A percentile compares a stretch with the other conserved stretches of the same genome.
These are phyloP conservation scores for Periglandula ipomoeae DNA, from an alignment of 2,329 filamentous ascomycete genomes.

Conservation along the genomic window DNA sequence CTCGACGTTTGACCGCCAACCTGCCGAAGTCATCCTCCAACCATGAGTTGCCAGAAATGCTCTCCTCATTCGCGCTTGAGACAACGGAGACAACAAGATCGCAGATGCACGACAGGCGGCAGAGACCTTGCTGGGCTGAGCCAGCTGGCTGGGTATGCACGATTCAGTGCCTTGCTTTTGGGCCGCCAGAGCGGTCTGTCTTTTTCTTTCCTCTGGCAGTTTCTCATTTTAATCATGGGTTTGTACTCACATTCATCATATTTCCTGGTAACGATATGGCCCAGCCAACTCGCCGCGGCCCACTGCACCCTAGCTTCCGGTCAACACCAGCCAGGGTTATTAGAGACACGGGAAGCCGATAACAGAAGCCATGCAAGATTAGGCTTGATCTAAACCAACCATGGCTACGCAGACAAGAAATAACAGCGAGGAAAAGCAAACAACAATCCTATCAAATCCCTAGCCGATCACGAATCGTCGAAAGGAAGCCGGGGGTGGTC, in stretches of 20 bases:
- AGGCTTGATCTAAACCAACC: neutral
- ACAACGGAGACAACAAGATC: neutral
- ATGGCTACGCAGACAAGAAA: neutral
- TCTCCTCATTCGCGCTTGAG: neutral
- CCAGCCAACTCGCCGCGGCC: neutral
- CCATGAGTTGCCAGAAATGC: no score
- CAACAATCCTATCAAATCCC: neutral
- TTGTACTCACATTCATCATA: neutral
- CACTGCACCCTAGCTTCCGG: neutral
- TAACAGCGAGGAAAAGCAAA: neutral
- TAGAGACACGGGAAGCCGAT: constrained; percentile 2
- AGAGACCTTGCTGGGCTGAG: neutral
- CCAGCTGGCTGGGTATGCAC: constrained; percentile 2
- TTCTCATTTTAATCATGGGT: neutral
- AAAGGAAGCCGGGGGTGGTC: no score
- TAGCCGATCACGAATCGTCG: neutral
- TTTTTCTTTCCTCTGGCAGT: neutral
- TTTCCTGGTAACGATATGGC: neutral
- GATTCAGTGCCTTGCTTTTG: neutral
- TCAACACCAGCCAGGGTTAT: constrained; percentile 1
- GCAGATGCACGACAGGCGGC: constrained; percentile 1
- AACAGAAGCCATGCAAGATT: neutral
- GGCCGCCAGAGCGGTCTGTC: neutral
- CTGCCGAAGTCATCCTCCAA: neutral
- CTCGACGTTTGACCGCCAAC: neutral